Conservation (phyloP, 805 yeast species). For the Saturnispora zaruensis region DNA sequence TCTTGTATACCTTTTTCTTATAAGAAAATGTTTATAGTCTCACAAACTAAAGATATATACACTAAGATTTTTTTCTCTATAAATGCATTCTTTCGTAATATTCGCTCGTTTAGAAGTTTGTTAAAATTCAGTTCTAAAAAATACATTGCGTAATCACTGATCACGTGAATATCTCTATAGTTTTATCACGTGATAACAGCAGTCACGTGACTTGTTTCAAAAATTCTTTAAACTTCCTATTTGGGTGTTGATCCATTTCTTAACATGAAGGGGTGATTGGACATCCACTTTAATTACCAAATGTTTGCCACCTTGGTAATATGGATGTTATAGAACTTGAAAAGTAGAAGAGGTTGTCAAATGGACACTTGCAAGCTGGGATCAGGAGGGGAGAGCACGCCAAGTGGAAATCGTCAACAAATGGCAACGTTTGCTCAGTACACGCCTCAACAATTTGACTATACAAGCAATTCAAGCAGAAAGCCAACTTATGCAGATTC, state of each 20-base stretch:
- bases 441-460: neutral
- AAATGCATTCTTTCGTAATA: neutral
- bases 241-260: constrained; percentile 5
- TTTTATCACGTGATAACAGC: neutral
- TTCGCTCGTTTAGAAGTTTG: neutral
- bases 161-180: neutral
- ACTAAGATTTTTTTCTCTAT: too few species aligned
- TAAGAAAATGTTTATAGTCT: too few species aligned
- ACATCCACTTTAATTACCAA: neutral
- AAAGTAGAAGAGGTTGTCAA: too few species aligned
- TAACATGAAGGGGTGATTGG: constrained; percentile 4
- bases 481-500: neutral
- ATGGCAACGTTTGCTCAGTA: neutral
- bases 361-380: neutral
- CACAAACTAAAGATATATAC: neutral
- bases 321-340: too few species aligned
- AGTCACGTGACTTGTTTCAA: neutral
- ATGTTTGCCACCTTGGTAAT: neutral
- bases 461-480: neutral
- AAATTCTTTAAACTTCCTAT: neutral
- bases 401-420: neutral
- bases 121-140: neutral
- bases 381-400: neutral
- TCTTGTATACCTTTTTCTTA: too few species aligned
- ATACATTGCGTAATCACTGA: neutral